A percentile compares a stretch with the other conserved stretches of the same genome.
phyloP scores from a whole-genome alignment of 345 rosid species.

The Toxicodendron radicans region DNA sequence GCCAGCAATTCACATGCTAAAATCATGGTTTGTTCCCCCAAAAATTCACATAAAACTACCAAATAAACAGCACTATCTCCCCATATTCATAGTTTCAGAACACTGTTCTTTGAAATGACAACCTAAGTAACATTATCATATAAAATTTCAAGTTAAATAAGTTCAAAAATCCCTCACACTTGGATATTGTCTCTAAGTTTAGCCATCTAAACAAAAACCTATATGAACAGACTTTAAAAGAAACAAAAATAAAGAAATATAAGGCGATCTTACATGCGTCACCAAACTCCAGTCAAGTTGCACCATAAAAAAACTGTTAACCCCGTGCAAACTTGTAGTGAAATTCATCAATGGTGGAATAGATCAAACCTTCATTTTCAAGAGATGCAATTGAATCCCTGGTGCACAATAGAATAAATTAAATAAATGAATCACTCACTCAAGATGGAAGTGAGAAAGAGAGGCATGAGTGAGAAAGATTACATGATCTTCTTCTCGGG shows the following conservation, averaged over 20 bases:
- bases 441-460: background rate
- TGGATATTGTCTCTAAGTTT: background rate
- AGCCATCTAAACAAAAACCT: constrained; percentile 1
- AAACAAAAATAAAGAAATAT: background rate
- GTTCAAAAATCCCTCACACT: background rate
- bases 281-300: background rate
- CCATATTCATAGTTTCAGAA: background rate
- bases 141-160: background rate
- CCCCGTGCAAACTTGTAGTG: constrained; percentile 82
- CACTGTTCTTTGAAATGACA: background rate
- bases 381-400: constrained; percentile 74
- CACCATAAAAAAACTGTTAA: constrained; percentile 16
- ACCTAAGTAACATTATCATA: background rate
- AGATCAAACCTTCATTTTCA: constrained; percentile 88
- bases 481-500: constrained; percentile 82
- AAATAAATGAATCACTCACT: background rate
- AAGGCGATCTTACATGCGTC: background rate
- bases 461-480: constrained; percentile 11
- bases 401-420: background rate
- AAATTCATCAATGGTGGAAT: constrained; percentile 92
- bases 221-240: background rate
- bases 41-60: too few species aligned
- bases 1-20: too few species aligned
- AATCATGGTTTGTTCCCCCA: too few species aligned
- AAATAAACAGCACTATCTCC: too few species aligned